A percentile compares a stretch with the other conserved stretches of the same genome.
Conservation (phyloP, 352 stramenopile species). For the Phytophthora boehmeriae region DNA sequence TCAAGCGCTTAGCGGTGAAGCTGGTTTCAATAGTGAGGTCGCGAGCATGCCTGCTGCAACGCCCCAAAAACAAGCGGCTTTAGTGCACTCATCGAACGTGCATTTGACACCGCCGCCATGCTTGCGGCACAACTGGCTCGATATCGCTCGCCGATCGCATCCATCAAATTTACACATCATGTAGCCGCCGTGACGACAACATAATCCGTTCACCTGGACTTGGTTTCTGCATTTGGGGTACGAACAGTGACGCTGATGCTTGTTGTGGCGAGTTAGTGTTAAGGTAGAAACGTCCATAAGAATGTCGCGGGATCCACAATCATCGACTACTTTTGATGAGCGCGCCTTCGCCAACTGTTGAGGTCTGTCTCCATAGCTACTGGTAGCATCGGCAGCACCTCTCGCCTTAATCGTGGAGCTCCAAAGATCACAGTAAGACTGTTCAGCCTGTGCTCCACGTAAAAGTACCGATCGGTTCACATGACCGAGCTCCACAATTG, state of each 20-base stretch:
- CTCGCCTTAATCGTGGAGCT: no score
- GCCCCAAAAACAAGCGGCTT: background rate
- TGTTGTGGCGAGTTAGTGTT: background rate
- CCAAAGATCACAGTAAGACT: no score
- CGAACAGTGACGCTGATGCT: background rate
- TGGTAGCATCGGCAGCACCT: no score
- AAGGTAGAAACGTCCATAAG: no score
- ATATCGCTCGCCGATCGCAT: constrained; percentile 2
- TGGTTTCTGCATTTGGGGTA: background rate
- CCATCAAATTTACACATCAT: constrained; percentile 10
- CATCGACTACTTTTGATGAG: no score
- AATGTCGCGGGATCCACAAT: background rate
- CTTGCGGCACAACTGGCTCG: constrained; percentile 5
- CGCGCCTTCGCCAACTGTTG: no score
- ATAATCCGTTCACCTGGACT: constrained; percentile 9
- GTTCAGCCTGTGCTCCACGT: no score
- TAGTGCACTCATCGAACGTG: constrained; percentile 1
- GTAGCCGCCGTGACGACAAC: constrained; percentile 14
- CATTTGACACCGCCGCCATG: constrained; percentile 5
- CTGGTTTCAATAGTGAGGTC: constrained; percentile 1
- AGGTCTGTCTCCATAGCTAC: no score
- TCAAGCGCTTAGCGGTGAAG: background rate
- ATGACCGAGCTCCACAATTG: no score
- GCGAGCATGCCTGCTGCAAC: constrained; percentile 11
- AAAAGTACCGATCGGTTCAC: no score